Base-by-base conservation (phyloP, 192 early-diverging fungal species). In the Neocallimastix lanati region DNA sequence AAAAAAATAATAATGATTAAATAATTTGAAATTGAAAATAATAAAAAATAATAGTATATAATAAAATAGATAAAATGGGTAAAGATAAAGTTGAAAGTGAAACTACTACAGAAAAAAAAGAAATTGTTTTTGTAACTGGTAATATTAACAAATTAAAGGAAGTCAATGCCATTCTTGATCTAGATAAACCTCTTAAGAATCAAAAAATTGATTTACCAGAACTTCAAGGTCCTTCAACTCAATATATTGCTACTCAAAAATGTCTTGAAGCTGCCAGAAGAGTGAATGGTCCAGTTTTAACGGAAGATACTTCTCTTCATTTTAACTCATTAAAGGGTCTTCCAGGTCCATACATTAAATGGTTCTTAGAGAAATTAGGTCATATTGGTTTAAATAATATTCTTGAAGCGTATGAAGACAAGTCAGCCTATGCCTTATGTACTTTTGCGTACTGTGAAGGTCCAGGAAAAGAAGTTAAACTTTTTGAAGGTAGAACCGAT, bases 131-230 rank as follows among this genome's bases (percentile, higher is more conserved):
- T 86, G 96, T 97, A 15, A 96, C 95, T 35, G 97, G 97, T 80
- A 99, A 99, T 90, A 90, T 91, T 80, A 95, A 99, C 87, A 99
- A 99, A 84, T 89, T 99, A 78, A 84, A 83, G 18, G 97, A 99
- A 84, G 93, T 96, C 76, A 92, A 92, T 79, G 87, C 86, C 25
- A 96, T 99, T 80, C 89, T 99, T 21, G 82, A 83, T 28, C n/a
- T 35, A 11, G 38, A 58, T 11, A 35, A 30, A 81, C 27, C 82
- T 91, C 90, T 99, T 77, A 67, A 67, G 16, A 67, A 67, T 67
- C 50, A 67, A 67, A 67, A 67, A 67, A 67, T 67, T 67, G 50
- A 67, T 67, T 67, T 67, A 67, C 91, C 93, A n/a, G 97, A 99
- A 84, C 85, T 96, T 81, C 97, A 99, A 83, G 96, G 29, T 9